A percentile compares a stretch with the other conserved stretches of the same genome.
Evolutionary conservation across 495 filamentous ascomycete species (phyloP).

Genomic region (Aspergillus ostianus): DNA sequence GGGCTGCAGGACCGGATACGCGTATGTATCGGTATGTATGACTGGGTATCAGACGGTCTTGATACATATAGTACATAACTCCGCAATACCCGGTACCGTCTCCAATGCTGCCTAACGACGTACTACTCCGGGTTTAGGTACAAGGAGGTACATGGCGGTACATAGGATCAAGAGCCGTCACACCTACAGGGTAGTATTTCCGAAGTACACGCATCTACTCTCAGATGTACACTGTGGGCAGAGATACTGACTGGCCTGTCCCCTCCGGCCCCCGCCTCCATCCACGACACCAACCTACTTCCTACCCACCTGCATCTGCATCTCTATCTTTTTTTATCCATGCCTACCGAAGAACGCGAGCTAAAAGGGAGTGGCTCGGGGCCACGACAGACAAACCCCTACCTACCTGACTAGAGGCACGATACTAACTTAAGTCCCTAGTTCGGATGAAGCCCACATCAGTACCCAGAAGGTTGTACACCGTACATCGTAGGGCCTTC

Average conservation of each 20-base stretch:
- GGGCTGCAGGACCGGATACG: slow-evolving; percentile 1
- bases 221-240: background rate
- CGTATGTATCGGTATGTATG: slow-evolving; percentile 3
- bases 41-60: background rate
- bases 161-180: background rate
- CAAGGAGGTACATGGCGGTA: background rate
- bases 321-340: background rate
- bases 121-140: no score
- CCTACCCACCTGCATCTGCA: background rate
- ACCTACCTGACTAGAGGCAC: background rate
- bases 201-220: background rate
- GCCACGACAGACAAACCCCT: background rate
- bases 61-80: background rate
- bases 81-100: no score
- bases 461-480: background rate
- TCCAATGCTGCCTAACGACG: no score
- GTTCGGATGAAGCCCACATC: background rate
- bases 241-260: no score
- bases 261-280: no score
- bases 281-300: no score
- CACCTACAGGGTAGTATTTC: background rate
- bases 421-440: background rate
- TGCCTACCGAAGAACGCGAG: background rate
- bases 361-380: background rate
- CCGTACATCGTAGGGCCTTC: background rate